A percentile compares a stretch with the other conserved stretches of the same genome.
These are phyloP conservation scores for Ceratocystis lukuohia DNA, from an alignment of 2,329 filamentous ascomycete genomes.

Conservation along the genomic window DNA sequence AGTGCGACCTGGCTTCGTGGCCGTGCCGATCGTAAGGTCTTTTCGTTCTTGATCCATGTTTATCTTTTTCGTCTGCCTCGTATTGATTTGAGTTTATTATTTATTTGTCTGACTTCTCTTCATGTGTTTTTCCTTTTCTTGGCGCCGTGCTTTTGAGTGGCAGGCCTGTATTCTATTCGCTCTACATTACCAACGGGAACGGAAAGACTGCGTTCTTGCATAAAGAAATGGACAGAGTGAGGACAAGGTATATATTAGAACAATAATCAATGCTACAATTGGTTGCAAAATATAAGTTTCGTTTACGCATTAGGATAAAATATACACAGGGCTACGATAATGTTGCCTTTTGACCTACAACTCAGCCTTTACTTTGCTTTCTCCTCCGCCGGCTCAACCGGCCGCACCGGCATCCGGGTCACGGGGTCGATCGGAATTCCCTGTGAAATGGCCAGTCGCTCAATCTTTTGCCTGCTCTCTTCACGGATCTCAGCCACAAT, in stretches of 20 bases:
- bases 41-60: too few relatives aligned
- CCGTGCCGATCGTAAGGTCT: too few relatives aligned
- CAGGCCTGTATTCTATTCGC: background rate
- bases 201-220: too few relatives aligned
- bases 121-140: background rate
- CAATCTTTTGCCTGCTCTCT: constrained; percentile 25
- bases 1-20: too few relatives aligned
- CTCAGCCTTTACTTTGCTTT: background rate
- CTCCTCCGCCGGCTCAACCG: background rate
- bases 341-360: background rate
- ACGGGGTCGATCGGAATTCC: constrained; percentile 17
- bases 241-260: too few relatives aligned
- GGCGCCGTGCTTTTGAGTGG: background rate
- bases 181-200: background rate
- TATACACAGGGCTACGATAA: background rate
- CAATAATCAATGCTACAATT: too few relatives aligned
- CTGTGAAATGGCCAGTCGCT: constrained; percentile 15
- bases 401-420: constrained; percentile 10
- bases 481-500: constrained; percentile 50
- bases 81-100: constrained; percentile 11
- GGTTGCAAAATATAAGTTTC: too few relatives aligned
- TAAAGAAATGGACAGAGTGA: too few relatives aligned
- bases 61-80: too few relatives aligned
- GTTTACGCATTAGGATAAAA: too few relatives aligned
- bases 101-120: constrained; percentile 6